Conservation (phyloP, 2,329 filamentous ascomycete genomes). For the Berkeleyomyces basicola region DNA sequence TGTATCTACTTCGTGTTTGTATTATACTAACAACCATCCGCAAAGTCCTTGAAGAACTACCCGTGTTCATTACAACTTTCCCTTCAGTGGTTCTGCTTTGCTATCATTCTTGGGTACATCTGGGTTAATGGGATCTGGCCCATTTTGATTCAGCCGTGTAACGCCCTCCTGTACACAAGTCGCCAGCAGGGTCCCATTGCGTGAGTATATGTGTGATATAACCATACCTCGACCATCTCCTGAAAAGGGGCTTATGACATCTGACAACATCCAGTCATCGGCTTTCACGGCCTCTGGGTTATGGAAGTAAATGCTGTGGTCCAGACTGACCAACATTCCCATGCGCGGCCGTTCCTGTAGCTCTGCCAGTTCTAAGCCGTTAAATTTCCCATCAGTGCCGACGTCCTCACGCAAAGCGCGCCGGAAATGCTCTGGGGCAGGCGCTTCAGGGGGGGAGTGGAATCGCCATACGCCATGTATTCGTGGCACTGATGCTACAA, state of each 20-base stretch:
- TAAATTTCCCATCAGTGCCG: slow-evolving; percentile 19
- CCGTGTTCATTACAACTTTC: neutral
- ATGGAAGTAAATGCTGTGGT: slow-evolving; percentile 58
- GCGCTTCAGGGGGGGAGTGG: slow-evolving; percentile 31
- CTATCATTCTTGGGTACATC: slow-evolving; percentile 16
- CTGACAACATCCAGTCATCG: slow-evolving; percentile 63
- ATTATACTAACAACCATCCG: neutral
- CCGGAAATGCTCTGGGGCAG: slow-evolving; percentile 8
- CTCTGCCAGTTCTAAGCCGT: slow-evolving; percentile 28
- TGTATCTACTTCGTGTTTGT: neutral
- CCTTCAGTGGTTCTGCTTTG: slow-evolving; percentile 1
- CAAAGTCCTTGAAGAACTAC: neutral
- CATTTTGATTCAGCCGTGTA: slow-evolving; percentile 8
- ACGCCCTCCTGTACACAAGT: slow-evolving; percentile 61
- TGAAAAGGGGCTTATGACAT: slow-evolving; percentile 68
- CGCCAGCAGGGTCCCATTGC: slow-evolving; percentile 56
- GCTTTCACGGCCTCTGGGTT: slow-evolving; percentile 40
- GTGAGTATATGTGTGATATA: slow-evolving; percentile 54
- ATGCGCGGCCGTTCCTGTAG: slow-evolving; percentile 38
- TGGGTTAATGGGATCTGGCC: slow-evolving; percentile 10
- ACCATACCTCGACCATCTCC: slow-evolving; percentile 64
- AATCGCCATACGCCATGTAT: slow-evolving; percentile 70
- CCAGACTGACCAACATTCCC: slow-evolving; percentile 74
- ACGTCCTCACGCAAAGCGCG: slow-evolving; percentile 6
- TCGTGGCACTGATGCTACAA: slow-evolving; percentile 74